Evolutionary conservation across 345 rosid species (phyloP), one percentile per base, ranked within the genome.

Genomic region (Chamaenerion angustifolium): DNA sequence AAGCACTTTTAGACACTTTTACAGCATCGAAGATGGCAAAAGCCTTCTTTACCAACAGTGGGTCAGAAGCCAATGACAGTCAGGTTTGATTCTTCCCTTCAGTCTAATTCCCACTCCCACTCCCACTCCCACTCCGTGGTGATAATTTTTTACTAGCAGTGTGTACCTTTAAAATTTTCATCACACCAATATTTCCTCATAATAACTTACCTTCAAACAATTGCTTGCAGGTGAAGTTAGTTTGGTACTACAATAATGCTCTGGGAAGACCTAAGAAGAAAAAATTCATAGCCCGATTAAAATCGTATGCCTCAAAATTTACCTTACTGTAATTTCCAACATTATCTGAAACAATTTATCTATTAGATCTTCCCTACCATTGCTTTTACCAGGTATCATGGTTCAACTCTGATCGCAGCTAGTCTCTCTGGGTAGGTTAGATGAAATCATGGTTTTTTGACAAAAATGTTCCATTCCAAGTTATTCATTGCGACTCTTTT

Each of bases 51-150:
- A 80, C 94, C 31, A 92, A 82, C 51, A 76, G 96, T 68, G 96
- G 98, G 66, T 92, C 98, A 54, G 96, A 92, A 53, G 98, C 98
- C 68, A 92, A 84, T 37, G 98, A 92, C 62, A 80, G 95, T 6
- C 98, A 87, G 95, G 95, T 92, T 21, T 21, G 25, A 21, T 21
- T 21, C 25, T 21, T 21, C 25, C 25, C 25, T 21, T 21, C 25
- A 21, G n/a, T n/a, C n/a, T n/a, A n/a, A n/a, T n/a, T n/a, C n/a
- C n/a, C n/a, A n/a, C n/a, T n/a, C n/a, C n/a, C n/a, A n/a, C n/a
- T n/a, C n/a, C n/a, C n/a, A n/a, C n/a, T n/a, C n/a, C n/a, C n/a
- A n/a, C n/a, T n/a, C 4, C 25, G 25, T 21, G 25, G 3, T 21
- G 25, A 21, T 1, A 21, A 21, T 1, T 21, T 21, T 2, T 21